A percentile compares a stretch with the other conserved stretches of the same genome.
Evolutionary conservation across 164 flowering plant genomes (phyloP).

Genomic region (Cinnamomum micranthum): DNA sequence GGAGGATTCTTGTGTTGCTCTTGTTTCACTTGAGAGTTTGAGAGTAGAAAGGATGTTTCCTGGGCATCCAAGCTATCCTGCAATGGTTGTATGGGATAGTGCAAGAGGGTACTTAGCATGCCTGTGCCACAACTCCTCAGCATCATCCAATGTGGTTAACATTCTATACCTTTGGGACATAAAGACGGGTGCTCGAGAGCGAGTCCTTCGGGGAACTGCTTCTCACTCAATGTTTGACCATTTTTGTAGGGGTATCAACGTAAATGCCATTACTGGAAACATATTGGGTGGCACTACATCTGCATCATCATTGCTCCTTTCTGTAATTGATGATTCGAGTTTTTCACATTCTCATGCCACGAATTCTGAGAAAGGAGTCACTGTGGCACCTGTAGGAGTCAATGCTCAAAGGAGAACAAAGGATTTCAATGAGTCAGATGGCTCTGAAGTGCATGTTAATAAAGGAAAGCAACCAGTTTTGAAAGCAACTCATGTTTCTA

Average conservation of each 20-base stretch:
- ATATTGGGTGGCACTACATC: conserved; percentile 55
- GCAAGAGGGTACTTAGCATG: conserved; percentile 85
- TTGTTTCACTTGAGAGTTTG: conserved; percentile 78
- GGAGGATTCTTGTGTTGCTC: conserved; percentile 80
- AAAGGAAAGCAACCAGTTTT: conserved; percentile 17
- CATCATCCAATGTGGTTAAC: conserved; percentile 44
- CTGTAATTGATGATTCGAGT: conserved; percentile 44
- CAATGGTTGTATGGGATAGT: conserved; percentile 88
- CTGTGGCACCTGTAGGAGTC: conserved; percentile 12
- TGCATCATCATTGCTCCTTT: conserved; percentile 56
- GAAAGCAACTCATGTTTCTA: conserved; percentile 5
- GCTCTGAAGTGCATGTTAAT: conserved; percentile 20
- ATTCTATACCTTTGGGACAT: conserved; percentile 87
- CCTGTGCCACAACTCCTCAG: conserved; percentile 45
- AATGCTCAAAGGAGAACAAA: conserved; percentile 9
- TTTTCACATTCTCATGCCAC: conserved; percentile 24
- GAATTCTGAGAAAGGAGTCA: conserved; percentile 25
- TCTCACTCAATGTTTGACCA: conserved; percentile 89
- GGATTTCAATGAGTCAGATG: conserved; percentile 18
- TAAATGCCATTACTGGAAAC: conserved; percentile 34
- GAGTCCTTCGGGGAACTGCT: conserved; percentile 87
- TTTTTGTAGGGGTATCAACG: conserved; percentile 55
- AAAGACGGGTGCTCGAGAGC: conserved; percentile 86
- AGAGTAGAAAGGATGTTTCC: conserved; percentile 95
- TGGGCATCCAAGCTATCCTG: conserved; percentile 77